phyloP scores from a whole-genome alignment of 169 alveolate species.

The Eimeria praecox region DNA sequence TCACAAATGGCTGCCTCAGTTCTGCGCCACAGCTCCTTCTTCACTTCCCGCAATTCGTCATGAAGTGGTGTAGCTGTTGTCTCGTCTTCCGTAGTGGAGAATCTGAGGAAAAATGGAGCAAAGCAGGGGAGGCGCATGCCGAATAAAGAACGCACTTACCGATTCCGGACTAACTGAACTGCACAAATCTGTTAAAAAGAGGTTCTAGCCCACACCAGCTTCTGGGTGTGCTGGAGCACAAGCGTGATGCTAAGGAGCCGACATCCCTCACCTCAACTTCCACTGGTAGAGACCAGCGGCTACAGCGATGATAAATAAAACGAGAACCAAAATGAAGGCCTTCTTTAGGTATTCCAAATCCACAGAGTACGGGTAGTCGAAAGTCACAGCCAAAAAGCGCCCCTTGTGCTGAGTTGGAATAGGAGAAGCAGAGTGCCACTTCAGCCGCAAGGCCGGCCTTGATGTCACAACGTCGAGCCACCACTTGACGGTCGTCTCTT shows the following conservation, averaged over 20 bases:
- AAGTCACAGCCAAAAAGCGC: slow-evolving; percentile 30
- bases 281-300: neutral
- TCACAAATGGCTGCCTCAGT: slow-evolving; percentile 24
- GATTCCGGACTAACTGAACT: too few species aligned
- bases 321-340: slow-evolving; percentile 11
- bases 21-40: slow-evolving; percentile 18
- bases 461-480: slow-evolving; percentile 61
- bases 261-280: slow-evolving; percentile 48
- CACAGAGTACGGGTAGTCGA: slow-evolving; percentile 43
- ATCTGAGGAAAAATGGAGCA: neutral
- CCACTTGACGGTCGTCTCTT: slow-evolving; percentile 34
- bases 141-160: neutral
- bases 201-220: neutral
- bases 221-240: neutral
- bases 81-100: slow-evolving; percentile 1
- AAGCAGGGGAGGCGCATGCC: neutral
- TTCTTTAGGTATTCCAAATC: slow-evolving; percentile 15
- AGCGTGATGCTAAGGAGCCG: neutral
- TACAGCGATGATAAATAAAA: neutral
- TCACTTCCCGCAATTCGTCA: neutral
- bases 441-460: slow-evolving; percentile 59
- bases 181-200: neutral
- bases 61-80: neutral
- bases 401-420: neutral
- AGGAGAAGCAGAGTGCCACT: slow-evolving; percentile 57